Base-by-base conservation (phyloP, 768 basidiomycete species). In the Mrakia frigida region DNA sequence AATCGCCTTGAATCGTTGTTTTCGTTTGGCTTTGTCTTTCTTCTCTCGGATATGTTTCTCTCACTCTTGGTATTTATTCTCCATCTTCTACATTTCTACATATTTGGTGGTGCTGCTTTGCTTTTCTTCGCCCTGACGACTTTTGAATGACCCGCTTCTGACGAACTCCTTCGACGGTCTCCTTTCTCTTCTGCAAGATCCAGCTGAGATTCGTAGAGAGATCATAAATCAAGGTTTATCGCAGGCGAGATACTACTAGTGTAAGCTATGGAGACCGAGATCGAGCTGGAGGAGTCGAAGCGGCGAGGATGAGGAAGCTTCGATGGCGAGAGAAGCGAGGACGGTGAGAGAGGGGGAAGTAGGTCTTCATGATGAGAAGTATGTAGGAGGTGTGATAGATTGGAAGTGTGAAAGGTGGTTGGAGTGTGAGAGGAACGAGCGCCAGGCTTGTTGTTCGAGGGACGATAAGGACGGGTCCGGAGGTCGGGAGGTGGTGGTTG, bases 311-410 rank as follows among this genome's bases (percentile, higher is more conserved):
- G 59, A 60, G n/a, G n/a, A n/a, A 33, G 59, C 59, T 60, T n/a
- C 59, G 59, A 60, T 60, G n/a, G 59, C 59, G n/a, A 60, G 59
- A 3, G 59, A 60, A 4, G 59, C 59, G n/a, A 60, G 59, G n/a
- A 60, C 59, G 33, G 59, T 60, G 33, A 60, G 59, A 11, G 59
- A 60, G 59, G 59, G 28, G 59, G 59, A 60, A 28, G 59, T n/a
- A 3, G 59, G 28, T 60, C 59, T 60, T 60, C 59, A 60, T 60
- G 59, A 14, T 60, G 1, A n/a, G 11, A 7, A 33, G n/a, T 11
- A 16, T 10, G n/a, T 60, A 16, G 13, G 59, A 1, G n/a, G 9
- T 16, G 59, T 28, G 53, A 16, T 21, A n/a, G n/a, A n/a, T n/a
- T n/a, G n/a, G 53, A 60, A 10, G n/a, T 28, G 59, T 28, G 59